phyloP scores from a whole-genome alignment of 176 grass and related monocot genomes.

The Olyra latifolia region DNA sequence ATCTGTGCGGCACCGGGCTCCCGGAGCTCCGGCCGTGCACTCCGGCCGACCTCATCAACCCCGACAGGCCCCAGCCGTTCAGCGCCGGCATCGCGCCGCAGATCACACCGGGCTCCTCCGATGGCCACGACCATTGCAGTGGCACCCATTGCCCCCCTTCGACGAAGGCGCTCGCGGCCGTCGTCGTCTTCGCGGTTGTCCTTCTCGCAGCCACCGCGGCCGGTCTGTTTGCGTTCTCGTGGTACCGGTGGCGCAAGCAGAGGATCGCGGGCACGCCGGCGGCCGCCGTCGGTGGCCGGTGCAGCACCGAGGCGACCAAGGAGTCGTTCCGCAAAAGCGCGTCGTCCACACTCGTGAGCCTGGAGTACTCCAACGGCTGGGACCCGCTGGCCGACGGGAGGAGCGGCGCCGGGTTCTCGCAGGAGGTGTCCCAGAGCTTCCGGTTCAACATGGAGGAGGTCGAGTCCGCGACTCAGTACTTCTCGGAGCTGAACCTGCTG shows the following conservation, averaged over 20 bases:
- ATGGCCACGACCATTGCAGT: slow-evolving; percentile 39
- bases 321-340: slow-evolving; percentile 44
- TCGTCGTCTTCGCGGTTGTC: slow-evolving; percentile 40
- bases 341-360: slow-evolving; percentile 77
- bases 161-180: slow-evolving; percentile 51
- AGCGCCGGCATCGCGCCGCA: slow-evolving; percentile 59
- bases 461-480: slow-evolving; percentile 91
- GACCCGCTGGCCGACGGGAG: slow-evolving; percentile 75
- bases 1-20: slow-evolving; percentile 70
- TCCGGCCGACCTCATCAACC: slow-evolving; percentile 59
- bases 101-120: slow-evolving; percentile 27
- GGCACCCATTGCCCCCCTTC: slow-evolving; percentile 43
- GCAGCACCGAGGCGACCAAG: slow-evolving; percentile 37
- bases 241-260: slow-evolving; percentile 50
- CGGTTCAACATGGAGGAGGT: slow-evolving; percentile 84
- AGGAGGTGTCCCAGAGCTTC: slow-evolving; percentile 59
- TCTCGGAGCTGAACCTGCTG: slow-evolving; percentile 79
- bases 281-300: neutral
- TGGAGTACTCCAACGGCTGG: slow-evolving; percentile 86
- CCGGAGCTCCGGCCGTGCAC: slow-evolving; percentile 65
- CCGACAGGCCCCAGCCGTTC: slow-evolving; percentile 77
- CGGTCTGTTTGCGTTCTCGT: slow-evolving; percentile 53
- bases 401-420: slow-evolving; percentile 35
- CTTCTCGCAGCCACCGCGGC: slow-evolving; percentile 40
- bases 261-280: slow-evolving; percentile 19